phyloP scores from a whole-genome alignment of 441 rosid species.

The Erodium chrysanthum region DNA sequence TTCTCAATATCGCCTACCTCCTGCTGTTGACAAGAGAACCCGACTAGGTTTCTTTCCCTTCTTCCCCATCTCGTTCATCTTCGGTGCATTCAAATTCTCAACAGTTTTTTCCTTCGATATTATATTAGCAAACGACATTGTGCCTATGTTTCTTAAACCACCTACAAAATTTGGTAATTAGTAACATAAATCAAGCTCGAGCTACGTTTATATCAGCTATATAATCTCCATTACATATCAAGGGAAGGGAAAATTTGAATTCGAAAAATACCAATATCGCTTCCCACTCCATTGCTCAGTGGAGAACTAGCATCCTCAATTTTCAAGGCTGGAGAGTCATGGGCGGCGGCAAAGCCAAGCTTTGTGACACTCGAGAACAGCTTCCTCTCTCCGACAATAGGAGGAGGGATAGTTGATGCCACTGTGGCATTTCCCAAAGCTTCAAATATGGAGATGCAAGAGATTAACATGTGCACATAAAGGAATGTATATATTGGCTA shows the following conservation, averaged over 20 bases:
- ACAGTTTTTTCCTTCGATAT: neutral
- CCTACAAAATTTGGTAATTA: too few relatives aligned
- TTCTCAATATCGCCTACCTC: neutral
- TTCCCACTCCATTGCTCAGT: slow-evolving; percentile 26
- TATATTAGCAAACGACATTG: neutral
- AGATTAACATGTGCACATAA: neutral
- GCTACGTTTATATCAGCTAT: too few relatives aligned
- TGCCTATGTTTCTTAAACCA: neutral
- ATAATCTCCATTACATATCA: too few relatives aligned
- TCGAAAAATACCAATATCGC: slow-evolving; percentile 8
- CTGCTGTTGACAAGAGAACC: neutral
- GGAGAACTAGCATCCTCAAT: slow-evolving; percentile 35
- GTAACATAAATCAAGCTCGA: too few relatives aligned
- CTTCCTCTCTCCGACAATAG: slow-evolving; percentile 43
- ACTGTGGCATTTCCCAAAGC: slow-evolving; percentile 56
- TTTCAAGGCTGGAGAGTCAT: slow-evolving; percentile 70
- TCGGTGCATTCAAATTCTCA: neutral
- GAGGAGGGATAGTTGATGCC: slow-evolving; percentile 57
- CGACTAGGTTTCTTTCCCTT: neutral
- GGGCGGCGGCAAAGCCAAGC: slow-evolving; percentile 91
- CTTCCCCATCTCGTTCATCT: neutral
- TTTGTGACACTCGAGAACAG: slow-evolving; percentile 76
- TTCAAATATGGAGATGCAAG: slow-evolving; percentile 17
- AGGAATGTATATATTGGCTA: too few relatives aligned
- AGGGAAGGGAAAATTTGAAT: too few relatives aligned